A percentile compares a stretch with the other conserved stretches of the same genome.
Evolutionary conservation across 2,329 filamentous ascomycete genomes (phyloP).

Genomic region (Pseudocercospora ulei): DNA sequence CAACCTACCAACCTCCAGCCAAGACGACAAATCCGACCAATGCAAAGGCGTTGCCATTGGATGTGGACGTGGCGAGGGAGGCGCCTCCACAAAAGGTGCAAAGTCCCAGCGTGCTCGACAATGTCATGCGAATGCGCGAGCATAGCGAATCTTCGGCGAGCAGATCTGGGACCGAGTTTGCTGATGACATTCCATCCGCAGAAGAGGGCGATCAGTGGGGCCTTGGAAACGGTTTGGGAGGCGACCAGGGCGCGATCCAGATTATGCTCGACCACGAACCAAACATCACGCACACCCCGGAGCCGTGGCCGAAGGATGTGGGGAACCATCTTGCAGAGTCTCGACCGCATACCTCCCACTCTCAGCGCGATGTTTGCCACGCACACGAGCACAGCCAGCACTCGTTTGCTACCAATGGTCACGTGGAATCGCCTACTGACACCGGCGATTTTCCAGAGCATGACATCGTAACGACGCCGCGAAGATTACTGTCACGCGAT

Average conservation of each 20-base stretch:
- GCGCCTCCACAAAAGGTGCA: slow-evolving; percentile 19
- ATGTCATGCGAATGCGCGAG: slow-evolving; percentile 32
- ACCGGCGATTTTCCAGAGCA: slow-evolving; percentile 18
- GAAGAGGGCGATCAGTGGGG: slow-evolving; percentile 26
- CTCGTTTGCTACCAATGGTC: slow-evolving; percentile 23
- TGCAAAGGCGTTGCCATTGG: slow-evolving; percentile 11
- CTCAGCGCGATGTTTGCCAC: slow-evolving; percentile 15
- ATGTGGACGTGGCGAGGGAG: slow-evolving; percentile 15
- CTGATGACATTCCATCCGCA: slow-evolving; percentile 29
- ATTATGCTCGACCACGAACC: slow-evolving; percentile 33
- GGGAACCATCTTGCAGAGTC: slow-evolving; percentile 18
- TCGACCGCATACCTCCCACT: slow-evolving; percentile 9
- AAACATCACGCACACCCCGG: slow-evolving; percentile 15
- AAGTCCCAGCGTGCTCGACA: slow-evolving; percentile 28
- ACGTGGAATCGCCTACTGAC: slow-evolving; percentile 23
- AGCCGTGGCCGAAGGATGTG: slow-evolving; percentile 22
- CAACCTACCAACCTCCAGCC: slow-evolving; percentile 23
- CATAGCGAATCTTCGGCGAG: slow-evolving; percentile 29
- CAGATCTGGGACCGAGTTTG: slow-evolving; percentile 29
- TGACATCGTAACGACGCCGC: slow-evolving; percentile 27
- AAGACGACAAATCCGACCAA: slow-evolving; percentile 10
- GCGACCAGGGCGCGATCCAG: slow-evolving; percentile 31
- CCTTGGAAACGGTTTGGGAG: slow-evolving; percentile 19
- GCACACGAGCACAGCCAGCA: slow-evolving; percentile 24
- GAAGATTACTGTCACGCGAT: slow-evolving; percentile 17